Evolutionary conservation across 2,329 filamentous ascomycete species (phyloP).

Genomic region (Didymellaceae sp.): DNA sequence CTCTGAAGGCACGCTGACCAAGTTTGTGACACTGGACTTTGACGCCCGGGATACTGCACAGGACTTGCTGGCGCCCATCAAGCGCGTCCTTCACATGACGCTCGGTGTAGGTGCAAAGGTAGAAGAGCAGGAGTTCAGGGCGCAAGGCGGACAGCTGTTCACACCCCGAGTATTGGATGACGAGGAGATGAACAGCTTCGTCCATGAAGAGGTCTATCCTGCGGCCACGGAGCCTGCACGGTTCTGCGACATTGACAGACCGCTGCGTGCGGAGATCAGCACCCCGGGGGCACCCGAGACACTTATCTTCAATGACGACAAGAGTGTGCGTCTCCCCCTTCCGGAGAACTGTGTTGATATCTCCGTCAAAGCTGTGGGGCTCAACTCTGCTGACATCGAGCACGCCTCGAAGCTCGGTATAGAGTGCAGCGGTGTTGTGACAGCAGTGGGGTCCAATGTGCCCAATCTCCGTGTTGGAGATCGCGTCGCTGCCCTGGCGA

Average conservation of each 20-base stretch:
- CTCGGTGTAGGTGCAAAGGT: not conserved
- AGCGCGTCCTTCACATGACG: conserved; percentile 15
- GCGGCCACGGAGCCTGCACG: conserved; percentile 22
- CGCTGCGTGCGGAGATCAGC: conserved; percentile 20
- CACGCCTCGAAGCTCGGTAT: conserved; percentile 4
- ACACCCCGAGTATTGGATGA: conserved; percentile 27
- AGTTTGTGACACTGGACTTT: conserved; percentile 22
- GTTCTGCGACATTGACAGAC: conserved; percentile 20
- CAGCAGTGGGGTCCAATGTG: conserved; percentile 22
- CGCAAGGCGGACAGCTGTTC: conserved; percentile 11
- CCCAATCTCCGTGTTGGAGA: conserved; percentile 30
- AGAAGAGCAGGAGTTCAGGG: conserved; percentile 17
- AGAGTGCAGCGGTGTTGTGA: conserved; percentile 23
- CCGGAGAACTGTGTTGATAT: conserved; percentile 41
- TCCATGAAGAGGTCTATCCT: conserved; percentile 28
- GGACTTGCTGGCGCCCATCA: conserved; percentile 1
- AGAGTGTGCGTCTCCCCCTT: not conserved
- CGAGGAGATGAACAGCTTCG: conserved; percentile 28
- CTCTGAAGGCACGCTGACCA: conserved; percentile 17
- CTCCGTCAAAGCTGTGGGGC: conserved; percentile 37
- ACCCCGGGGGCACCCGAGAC: conserved; percentile 25
- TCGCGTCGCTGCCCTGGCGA: conserved; percentile 31
- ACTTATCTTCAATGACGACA: conserved; percentile 29
- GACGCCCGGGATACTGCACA: conserved; percentile 1
- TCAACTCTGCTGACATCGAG: not conserved